Conservation (phyloP, 2,329 filamentous ascomycete species). For the Emmonsia crescens region DNA sequence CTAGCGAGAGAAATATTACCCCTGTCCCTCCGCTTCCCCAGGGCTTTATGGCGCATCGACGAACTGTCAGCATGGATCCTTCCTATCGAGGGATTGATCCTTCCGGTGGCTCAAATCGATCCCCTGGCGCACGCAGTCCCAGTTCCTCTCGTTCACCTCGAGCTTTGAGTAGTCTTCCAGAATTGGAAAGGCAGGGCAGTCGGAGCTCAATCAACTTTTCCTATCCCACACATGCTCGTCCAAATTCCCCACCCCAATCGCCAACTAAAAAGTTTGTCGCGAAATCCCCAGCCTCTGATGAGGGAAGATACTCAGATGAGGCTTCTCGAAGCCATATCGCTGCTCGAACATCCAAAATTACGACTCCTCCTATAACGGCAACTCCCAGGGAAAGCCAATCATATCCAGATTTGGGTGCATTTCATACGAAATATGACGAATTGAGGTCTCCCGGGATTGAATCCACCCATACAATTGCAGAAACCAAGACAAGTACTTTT, state of each 20-base stretch:
- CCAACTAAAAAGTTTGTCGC: conserved; percentile 8
- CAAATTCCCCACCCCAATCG: conserved; percentile 29
- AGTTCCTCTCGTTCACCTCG: conserved; percentile 14
- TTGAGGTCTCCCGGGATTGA: background rate
- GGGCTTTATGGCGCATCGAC: conserved; percentile 30
- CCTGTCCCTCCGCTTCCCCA: conserved; percentile 66
- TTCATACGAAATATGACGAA: background rate
- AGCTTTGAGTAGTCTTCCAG: conserved; percentile 21
- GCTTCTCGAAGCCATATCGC: background rate
- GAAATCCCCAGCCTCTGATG: background rate
- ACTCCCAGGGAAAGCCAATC: background rate
- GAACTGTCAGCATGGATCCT: conserved; percentile 44
- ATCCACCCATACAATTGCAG: background rate
- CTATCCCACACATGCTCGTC: conserved; percentile 32
- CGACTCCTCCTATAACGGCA: background rate
- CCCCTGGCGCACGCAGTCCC: conserved; percentile 3
- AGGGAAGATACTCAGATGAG: background rate
- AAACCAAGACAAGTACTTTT: background rate
- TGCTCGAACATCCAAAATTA: background rate
- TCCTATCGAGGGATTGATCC: conserved; percentile 38
- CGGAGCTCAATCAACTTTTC: conserved; percentile 40
- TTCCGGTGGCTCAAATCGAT: conserved; percentile 23
- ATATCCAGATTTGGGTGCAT: background rate
- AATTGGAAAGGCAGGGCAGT: conserved; percentile 30
- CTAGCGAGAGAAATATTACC: conserved; percentile 41